Conservation (phyloP, 2,329 filamentous ascomycete species). For the Verticillium klebahnii region DNA sequence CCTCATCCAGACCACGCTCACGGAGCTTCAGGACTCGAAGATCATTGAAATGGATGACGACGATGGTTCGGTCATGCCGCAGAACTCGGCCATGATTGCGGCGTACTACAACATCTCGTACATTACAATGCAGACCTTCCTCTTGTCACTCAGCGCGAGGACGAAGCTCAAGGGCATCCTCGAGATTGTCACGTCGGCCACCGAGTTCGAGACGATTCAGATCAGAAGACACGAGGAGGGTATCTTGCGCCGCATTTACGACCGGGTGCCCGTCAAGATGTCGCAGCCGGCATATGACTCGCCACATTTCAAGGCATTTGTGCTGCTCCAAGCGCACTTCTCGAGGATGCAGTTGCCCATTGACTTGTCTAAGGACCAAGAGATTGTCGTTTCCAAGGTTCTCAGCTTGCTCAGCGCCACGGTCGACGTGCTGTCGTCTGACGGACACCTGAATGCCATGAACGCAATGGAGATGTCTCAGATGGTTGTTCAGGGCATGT, state of each 20-base stretch:
- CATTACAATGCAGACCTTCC: slow-evolving; percentile 98
- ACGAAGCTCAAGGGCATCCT: slow-evolving; percentile 97
- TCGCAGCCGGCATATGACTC: slow-evolving; percentile 79
- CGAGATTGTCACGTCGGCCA: slow-evolving; percentile 94
- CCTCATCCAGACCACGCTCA: slow-evolving; percentile 86
- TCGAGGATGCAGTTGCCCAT: slow-evolving; percentile 94
- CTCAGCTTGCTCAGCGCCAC: slow-evolving; percentile 84
- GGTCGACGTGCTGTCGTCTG: slow-evolving; percentile 92
- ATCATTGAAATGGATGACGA: slow-evolving; percentile 95
- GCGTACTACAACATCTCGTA: slow-evolving; percentile 99
- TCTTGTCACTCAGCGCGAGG: slow-evolving; percentile 79
- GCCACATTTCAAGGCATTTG: slow-evolving; percentile 97
- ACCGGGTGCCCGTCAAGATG: slow-evolving; percentile 94
- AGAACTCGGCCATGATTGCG: slow-evolving; percentile 96
- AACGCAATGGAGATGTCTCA: slow-evolving; percentile 99
- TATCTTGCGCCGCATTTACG: slow-evolving; percentile 86
- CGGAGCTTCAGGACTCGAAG: slow-evolving; percentile 86
- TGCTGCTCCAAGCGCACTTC: slow-evolving; percentile 96
- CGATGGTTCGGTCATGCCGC: slow-evolving; percentile 80
- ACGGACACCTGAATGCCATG: slow-evolving; percentile 95
- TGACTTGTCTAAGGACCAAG: slow-evolving; percentile 93
- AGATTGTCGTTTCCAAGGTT: slow-evolving; percentile 78
- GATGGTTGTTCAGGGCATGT: slow-evolving; percentile 99
- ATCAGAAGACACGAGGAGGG: slow-evolving; percentile 89
- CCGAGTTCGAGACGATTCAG: slow-evolving; percentile 93